Evolutionary conservation across 2,329 filamentous ascomycete genomes (phyloP), one percentile per base, ranked within the genome.

Genomic region (Claviceps digitariae): DNA sequence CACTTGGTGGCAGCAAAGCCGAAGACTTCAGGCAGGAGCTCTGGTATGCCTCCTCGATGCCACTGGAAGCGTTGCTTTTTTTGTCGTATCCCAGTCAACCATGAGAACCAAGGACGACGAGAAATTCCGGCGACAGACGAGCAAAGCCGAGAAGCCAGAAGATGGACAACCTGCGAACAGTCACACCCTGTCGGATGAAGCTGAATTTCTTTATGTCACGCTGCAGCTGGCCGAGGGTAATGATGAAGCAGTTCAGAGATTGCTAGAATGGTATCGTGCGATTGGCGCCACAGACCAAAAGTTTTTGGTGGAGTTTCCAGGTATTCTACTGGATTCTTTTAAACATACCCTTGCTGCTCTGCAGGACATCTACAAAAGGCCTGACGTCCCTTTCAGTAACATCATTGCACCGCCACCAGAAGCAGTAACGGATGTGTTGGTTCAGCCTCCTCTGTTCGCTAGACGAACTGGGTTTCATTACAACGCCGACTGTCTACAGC

Each of bases 301-400:
- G 40, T 63, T 59, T 17, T 67, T 85, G 1, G 70, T 84, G 1
- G 82, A 85, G 57, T 84, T 85, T 53, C 82, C 81, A 0, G 77
- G 76, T 0, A 67, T 84, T 4, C 63, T 85, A 2, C 66, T 83
- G 2, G 72, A 75, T 0, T 72, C 81, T 0, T 84, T 85, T 57
- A 66, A 73, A 27, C 76, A 78, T 27, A 82, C 76, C 0, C 67
- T 85, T 0, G 63, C 70, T 45, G 76, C 75, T 0, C 66, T 86
- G 2, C 78, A 85, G 59, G 61, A 64, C 1, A 78, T 83, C 68
- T 72, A 70, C 10, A 58, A 59, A 13, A 66, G 56, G 17, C 64
- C 65, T 0, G 60, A 71, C 31, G 55, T 82, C 2, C 78, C 79
- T 1, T 79, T 81, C 51, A 60, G 69, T 10, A 63, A 77, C 2